A percentile compares a stretch with the other conserved stretches of the same genome.
These are phyloP conservation scores for Trichoderma arundinaceum DNA, from an alignment of 2,329 filamentous ascomycete species.

Conservation along the genomic window DNA sequence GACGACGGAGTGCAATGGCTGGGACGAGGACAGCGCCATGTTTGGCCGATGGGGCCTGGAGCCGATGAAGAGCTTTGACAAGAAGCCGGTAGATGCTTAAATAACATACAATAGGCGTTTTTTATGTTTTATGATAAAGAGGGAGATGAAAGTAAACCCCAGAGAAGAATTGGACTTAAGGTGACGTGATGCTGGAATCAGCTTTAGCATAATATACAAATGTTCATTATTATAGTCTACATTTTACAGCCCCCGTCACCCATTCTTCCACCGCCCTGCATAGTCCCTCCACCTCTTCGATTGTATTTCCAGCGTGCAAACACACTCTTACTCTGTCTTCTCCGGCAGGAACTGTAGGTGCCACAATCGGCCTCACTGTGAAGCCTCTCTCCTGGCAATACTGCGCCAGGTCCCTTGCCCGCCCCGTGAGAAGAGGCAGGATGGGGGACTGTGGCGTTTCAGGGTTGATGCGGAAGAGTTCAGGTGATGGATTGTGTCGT, in stretches of 20 bases:
- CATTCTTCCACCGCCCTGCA: constrained; percentile 56
- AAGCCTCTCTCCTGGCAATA: constrained; percentile 65
- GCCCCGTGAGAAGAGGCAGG: constrained; percentile 63
- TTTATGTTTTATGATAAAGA: background rate
- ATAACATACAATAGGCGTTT: background rate
- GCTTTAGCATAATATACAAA: background rate
- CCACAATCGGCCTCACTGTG: constrained; percentile 68
- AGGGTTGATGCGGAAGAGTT: constrained; percentile 46
- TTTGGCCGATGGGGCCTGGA: constrained; percentile 82
- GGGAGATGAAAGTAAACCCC: background rate
- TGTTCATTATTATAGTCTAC: constrained; percentile 24
- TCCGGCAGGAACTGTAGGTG: constrained; percentile 69
- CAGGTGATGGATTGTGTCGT: constrained; percentile 30
- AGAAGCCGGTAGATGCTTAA: constrained; percentile 41
- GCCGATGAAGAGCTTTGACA: constrained; percentile 69
- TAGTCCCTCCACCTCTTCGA: constrained; percentile 61
- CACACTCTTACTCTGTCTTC: constrained; percentile 70
- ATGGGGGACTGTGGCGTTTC: constrained; percentile 63
- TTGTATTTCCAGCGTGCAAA: constrained; percentile 69
- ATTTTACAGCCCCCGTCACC: constrained; percentile 40
- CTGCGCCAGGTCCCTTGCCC: constrained; percentile 63
- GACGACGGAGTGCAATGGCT: constrained; percentile 88
- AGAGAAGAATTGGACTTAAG: background rate
- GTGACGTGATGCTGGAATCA: background rate
- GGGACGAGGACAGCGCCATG: constrained; percentile 85